Conservation (phyloP, 208 protist genomes). For the Leptomonas pyrrhocoris region DNA sequence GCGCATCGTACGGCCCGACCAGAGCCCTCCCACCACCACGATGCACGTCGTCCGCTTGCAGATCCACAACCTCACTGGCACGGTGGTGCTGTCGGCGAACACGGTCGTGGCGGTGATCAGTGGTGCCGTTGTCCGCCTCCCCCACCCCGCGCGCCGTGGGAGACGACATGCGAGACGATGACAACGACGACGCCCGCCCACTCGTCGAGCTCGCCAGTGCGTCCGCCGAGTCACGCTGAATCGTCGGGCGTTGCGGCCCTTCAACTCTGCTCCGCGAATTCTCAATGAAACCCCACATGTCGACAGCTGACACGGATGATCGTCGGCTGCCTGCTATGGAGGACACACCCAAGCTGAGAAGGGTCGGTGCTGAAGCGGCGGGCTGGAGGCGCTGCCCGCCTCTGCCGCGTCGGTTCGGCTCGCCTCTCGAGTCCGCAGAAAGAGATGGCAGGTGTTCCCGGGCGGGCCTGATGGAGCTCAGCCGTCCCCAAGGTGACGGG, state of each 20-base stretch:
- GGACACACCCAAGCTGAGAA: slow-evolving; percentile 10
- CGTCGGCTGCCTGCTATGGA: slow-evolving; percentile 19
- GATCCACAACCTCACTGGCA: neutral
- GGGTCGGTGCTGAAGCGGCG: neutral
- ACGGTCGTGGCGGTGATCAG: neutral
- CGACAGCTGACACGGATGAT: slow-evolving; percentile 13
- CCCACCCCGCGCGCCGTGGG: slow-evolving; percentile 13
- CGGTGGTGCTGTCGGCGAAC: neutral
- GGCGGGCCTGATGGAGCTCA: slow-evolving; percentile 22
- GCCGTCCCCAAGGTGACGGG: slow-evolving; percentile 16
- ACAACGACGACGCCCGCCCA: neutral
- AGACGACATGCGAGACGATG: slow-evolving; percentile 15
- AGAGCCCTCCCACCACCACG: slow-evolving; percentile 2
- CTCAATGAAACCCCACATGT: neutral
- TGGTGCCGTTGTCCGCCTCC: neutral
- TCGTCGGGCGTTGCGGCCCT: slow-evolving; percentile 3
- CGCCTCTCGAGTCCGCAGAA: neutral
- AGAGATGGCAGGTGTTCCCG: slow-evolving; percentile 13
- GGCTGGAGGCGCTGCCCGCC: neutral
- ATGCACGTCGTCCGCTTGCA: neutral
- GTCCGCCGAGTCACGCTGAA: slow-evolving; percentile 9
- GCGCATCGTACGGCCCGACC: slow-evolving; percentile 18
- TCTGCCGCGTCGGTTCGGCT: neutral
- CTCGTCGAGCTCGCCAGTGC: slow-evolving; percentile 1
- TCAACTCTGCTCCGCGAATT: neutral